phyloP scores from a whole-genome alignment of 1,284 basidiomycete species.

The Entoloma clypeatum region DNA sequence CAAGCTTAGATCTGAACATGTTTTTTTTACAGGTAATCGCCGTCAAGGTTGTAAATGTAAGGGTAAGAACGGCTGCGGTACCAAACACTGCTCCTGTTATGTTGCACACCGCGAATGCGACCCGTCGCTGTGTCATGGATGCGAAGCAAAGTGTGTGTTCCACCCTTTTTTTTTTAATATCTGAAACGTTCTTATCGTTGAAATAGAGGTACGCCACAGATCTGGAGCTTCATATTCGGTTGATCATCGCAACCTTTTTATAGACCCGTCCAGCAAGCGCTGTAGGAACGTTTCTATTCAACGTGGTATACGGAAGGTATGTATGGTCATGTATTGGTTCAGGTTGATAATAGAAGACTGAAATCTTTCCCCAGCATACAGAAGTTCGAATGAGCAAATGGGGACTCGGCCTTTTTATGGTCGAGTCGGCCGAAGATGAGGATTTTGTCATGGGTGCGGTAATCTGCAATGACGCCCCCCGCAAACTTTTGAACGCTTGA shows the following conservation, averaged over 20 bases:
- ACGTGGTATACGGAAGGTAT: constrained; percentile 37
- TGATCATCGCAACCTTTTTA: neutral
- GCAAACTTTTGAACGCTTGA: constrained; percentile 17
- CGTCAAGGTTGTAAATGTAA: constrained; percentile 41
- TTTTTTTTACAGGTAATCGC: constrained; percentile 31
- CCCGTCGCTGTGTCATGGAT: constrained; percentile 43
- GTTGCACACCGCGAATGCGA: constrained; percentile 49
- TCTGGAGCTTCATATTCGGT: neutral
- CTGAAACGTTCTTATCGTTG: neutral
- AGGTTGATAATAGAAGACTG: neutral
- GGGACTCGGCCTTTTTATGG: constrained; percentile 53
- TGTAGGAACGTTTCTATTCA: constrained; percentile 45
- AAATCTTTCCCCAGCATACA: constrained; percentile 26
- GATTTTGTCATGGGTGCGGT: constrained; percentile 48
- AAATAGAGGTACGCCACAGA: constrained; percentile 18
- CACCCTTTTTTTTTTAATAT: neutral
- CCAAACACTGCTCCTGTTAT: constrained; percentile 43
- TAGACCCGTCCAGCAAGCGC: constrained; percentile 25
- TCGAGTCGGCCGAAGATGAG: constrained; percentile 32
- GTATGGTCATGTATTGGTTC: constrained; percentile 2
- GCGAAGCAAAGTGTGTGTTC: constrained; percentile 33
- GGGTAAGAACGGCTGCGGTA: constrained; percentile 23
- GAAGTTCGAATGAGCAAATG: constrained; percentile 39
- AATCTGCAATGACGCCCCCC: neutral
- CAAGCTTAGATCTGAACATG: too few species aligned